These are phyloP conservation scores for Solanum pinnatisectum DNA, from an alignment of 257 asterid species.

Conservation along the genomic window DNA sequence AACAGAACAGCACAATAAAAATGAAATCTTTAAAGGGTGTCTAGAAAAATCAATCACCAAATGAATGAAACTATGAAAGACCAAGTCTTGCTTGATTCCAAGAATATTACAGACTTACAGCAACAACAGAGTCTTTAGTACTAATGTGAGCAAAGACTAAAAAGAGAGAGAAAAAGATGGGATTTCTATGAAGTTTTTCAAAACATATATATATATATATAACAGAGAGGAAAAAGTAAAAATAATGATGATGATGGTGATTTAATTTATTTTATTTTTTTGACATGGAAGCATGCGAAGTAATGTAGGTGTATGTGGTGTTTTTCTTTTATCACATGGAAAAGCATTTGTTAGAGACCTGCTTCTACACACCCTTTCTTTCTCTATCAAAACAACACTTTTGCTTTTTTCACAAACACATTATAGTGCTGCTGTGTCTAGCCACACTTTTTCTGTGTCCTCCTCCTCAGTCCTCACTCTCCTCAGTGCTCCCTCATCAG, in stretches of 20 bases:
- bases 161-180: not conserved
- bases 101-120: not conserved
- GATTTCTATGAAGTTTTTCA: not conserved
- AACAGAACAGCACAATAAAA: not conserved
- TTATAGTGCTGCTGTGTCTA: not conserved
- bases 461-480: not conserved
- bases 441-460: not conserved
- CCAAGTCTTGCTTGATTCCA: slow-evolving; percentile 7
- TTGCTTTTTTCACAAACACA: slow-evolving; percentile 7
- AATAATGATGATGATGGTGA: not conserved
- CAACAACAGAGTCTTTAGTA: not conserved
- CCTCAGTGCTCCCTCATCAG: not conserved
- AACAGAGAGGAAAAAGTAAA: not conserved
- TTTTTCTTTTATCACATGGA: not conserved
- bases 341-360: not conserved
- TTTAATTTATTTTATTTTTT: not conserved
- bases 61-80: not conserved
- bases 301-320: not conserved
- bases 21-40: not conserved
- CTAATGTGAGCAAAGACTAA: not conserved
- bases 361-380: slow-evolving; percentile 5
- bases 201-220: not conserved
- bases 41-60: not conserved
- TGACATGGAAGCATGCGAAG: not conserved
- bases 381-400: slow-evolving; percentile 7